Base-by-base conservation (phyloP, 805 yeast species). In the Saturnispora gosingensis region DNA sequence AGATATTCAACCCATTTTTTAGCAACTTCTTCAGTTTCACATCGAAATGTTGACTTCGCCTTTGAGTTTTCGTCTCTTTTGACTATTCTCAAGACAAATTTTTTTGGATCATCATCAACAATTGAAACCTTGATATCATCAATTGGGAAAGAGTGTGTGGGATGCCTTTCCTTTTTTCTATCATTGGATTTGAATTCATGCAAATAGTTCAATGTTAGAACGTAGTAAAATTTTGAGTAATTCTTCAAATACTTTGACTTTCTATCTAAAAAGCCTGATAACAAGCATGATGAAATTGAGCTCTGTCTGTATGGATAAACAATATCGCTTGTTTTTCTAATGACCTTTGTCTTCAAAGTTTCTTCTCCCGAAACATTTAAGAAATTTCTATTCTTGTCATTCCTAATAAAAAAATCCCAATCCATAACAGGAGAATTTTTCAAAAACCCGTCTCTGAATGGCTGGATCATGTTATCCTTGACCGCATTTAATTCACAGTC, bases 351-450 rank as follows among this genome's bases (percentile, higher is more conserved):
- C 32, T 61, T 65, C 27, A 64, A 25, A 8, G 68, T 63, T 16
- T 60, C 62, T 15, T 58, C 57, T 8, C 68, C 60, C 15, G 69
- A 56, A 5, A 76, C 62, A 53, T 68, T 69, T 32, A 76, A 53
- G 48, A 78, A 70, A 52, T 72, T 68, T 28, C 68, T 71, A 28
- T 71, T 71, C 46, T 67, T 66, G 45, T 71, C 68, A 52, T 76
- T 70, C 43, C 69, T 59, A 48, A 83, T 79, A 54, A 82, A 83
- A 47, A 77, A 76, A 60, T 83, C 85, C 88, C 88, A 83, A 64
- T 83, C 90, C 55, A 77, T 68, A 42, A 74, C 75, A n/a, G 80
- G 73, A 46, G 81, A 83, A 58, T 81, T 81, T 59, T 73, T 64
- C 58, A 78, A 60, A 65, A 77, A 72, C 57, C 81, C 70, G 53